Percentiles rank a stretch among this genome's conserved stretches.
Evolutionary conservation across 108 stramenopile species (phyloP).

Genomic region (Conticribra weissflogii): DNA sequence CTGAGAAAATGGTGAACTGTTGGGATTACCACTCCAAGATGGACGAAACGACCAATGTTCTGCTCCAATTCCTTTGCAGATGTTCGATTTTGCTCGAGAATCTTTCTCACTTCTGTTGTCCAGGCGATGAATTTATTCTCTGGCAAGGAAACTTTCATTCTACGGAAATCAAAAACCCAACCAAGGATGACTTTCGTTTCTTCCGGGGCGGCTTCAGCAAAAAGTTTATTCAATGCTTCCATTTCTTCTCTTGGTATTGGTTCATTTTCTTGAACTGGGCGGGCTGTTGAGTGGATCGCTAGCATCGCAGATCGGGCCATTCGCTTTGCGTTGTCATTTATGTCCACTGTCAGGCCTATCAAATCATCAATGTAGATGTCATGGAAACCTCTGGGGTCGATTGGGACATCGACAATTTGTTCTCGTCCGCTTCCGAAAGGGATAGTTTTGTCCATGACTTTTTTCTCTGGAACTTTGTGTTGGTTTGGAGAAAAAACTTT

Average conservation of each 20-base stretch:
- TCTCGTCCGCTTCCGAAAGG: constrained; percentile 7
- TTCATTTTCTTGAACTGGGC: not conserved
- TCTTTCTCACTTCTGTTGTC: not conserved
- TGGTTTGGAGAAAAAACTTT: not conserved
- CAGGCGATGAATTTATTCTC: constrained; percentile 21
- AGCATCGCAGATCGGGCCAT: not conserved
- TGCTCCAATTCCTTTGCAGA: constrained; percentile 3
- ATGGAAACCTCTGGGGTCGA: constrained; percentile 2
- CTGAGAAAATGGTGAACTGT: constrained; percentile 4
- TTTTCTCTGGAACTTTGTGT: constrained; percentile 2
- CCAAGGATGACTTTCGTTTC: constrained; percentile 20
- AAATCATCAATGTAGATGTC: constrained; percentile 15
- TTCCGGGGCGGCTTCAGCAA: constrained; percentile 5
- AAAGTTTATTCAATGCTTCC: constrained; percentile 9
- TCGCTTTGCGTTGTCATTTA: not conserved
- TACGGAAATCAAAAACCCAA: constrained; percentile 5
- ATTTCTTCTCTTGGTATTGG: constrained; percentile 21
- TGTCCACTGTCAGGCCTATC: constrained; percentile 4
- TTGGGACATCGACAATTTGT: constrained; percentile 4
- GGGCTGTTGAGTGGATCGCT: not conserved
- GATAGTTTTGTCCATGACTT: not conserved
- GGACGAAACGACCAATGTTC: not conserved
- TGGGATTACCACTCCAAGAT: not conserved
- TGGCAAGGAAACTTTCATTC: constrained; percentile 1
- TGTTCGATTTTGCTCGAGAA: not conserved